Evolutionary conservation across 1,284 basidiomycete species (phyloP), one percentile per base, ranked within the genome.

Genomic region (Puccinia novopanici): DNA sequence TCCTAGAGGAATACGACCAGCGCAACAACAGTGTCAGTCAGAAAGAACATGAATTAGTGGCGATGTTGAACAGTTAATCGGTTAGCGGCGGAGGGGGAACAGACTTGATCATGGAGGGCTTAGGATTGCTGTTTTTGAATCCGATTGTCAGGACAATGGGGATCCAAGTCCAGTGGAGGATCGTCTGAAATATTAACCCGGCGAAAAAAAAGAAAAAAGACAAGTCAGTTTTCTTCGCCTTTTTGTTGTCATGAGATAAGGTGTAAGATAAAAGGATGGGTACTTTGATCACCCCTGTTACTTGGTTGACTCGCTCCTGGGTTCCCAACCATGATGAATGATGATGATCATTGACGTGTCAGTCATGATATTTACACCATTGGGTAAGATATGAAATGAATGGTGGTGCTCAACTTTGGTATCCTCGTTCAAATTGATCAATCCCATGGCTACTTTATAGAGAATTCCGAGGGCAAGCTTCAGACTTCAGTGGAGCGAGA

Each of bases 131-230:
- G 54, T 73, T 73, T 24, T 59, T 73, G 54, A 73, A 59, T 27
- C 71, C 71, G 24, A 73, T 73, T 10, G 71, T 59, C 34, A 73
- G 54, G 17, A 73, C 71, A 37, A 73, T 73, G 30, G 71, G 71
- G 40, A 73, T 73, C 71, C 71, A 73, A 45, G 50, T 73, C 71
- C 71, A 73, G 34, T 73, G 71, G 12, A 73, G 50, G 10, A 73
- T 73, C 34, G 71, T 73, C 71, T 73, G 27, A 40, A 72, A 3
- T 4, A 65, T 24, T 42, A 10, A 42, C 17, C 63, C 34, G n/a
- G 8, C n/a, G n/a, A 65, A 65, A 65, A 40, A 45, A 45, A 45
- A 45, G 15, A 45, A 40, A 63, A 40, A 15, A 63, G 9, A 9
- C 30, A 8, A 12, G 55, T 52, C 67, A 70, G 48, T 52, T n/a